Evolutionary conservation across 345 rosid genomes (phyloP).

Genomic region (Syzygium aqueum): DNA sequence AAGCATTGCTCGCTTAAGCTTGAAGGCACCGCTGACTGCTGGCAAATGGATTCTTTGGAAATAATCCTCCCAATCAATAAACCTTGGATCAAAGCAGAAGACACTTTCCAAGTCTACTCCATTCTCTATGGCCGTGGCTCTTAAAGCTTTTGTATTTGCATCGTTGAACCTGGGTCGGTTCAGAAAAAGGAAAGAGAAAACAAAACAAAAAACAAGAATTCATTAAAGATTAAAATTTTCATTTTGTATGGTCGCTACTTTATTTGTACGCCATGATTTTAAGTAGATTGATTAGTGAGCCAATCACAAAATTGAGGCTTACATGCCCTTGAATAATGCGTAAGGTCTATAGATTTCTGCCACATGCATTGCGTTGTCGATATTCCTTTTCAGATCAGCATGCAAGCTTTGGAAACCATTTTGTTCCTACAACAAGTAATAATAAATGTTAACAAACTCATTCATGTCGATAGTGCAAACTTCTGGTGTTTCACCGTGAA

Average conservation of each 20-base stretch:
- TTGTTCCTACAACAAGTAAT: constrained; percentile 7
- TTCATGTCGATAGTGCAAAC: background rate
- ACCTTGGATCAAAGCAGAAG: constrained; percentile 40
- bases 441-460: background rate
- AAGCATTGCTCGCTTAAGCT: background rate
- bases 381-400: constrained; percentile 11
- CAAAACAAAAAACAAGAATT: too few relatives aligned
- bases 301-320: background rate
- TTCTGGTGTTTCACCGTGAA: background rate
- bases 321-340: constrained; percentile 30
- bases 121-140: background rate
- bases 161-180: constrained; percentile 23
- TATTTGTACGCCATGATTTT: background rate
- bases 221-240: background rate
- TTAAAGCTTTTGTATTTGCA: constrained; percentile 13
- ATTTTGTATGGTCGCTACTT: background rate
- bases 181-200: background rate
- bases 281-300: background rate
- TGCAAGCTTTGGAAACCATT: constrained; percentile 8
- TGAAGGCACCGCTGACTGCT: constrained; percentile 13
- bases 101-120: background rate
- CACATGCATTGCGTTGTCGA: constrained; percentile 13
- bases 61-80: constrained; percentile 52
- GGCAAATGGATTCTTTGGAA: constrained; percentile 34
- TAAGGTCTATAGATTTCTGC: constrained; percentile 25